Evolutionary conservation across 345 rosid species (phyloP).

Genomic region (Eutrema yunnanense): DNA sequence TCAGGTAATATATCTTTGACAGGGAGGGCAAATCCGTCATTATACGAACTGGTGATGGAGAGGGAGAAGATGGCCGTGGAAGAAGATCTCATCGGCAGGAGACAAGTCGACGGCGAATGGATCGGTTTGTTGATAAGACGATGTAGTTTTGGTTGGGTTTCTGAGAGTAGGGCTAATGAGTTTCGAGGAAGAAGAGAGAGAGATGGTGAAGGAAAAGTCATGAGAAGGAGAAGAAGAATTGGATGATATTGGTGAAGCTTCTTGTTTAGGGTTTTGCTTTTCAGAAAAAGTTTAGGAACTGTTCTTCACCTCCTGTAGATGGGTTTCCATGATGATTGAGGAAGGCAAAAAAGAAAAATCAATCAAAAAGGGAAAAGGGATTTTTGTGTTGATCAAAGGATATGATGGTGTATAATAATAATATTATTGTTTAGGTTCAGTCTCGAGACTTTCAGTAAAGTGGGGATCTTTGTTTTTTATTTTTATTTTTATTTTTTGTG

Average conservation of each 20-base stretch:
- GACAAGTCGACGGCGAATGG: slow-evolving; percentile 75
- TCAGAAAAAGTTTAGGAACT: slow-evolving; percentile 27
- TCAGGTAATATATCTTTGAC: slow-evolving; percentile 33
- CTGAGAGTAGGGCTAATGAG: slow-evolving; percentile 24
- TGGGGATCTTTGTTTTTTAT: slow-evolving; percentile 6
- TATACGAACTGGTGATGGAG: slow-evolving; percentile 60
- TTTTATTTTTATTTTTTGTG: neutral
- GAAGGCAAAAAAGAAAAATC: neutral
- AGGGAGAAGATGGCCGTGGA: slow-evolving; percentile 97
- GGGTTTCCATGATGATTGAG: slow-evolving; percentile 44
- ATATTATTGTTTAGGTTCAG: slow-evolving; percentile 9
- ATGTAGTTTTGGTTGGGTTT: slow-evolving; percentile 22
- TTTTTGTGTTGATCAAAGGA: slow-evolving; percentile 28
- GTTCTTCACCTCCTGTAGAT: slow-evolving; percentile 37
- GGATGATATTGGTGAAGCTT: slow-evolving; percentile 55
- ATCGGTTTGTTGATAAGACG: slow-evolving; percentile 36
- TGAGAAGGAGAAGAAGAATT: slow-evolving; percentile 78
- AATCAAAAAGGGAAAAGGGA: slow-evolving; percentile 7
- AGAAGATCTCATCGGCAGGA: slow-evolving; percentile 97
- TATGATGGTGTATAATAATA: slow-evolving; percentile 16
- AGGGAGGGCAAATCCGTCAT: slow-evolving; percentile 62
- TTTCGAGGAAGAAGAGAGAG: slow-evolving; percentile 37
- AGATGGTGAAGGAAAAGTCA: slow-evolving; percentile 92
- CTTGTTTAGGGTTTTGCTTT: slow-evolving; percentile 36
- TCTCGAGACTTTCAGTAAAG: neutral